Evolutionary conservation across 345 rosid genomes (phyloP), one percentile per base, ranked within the genome.

Genomic region (Bruguiera sexangula): DNA sequence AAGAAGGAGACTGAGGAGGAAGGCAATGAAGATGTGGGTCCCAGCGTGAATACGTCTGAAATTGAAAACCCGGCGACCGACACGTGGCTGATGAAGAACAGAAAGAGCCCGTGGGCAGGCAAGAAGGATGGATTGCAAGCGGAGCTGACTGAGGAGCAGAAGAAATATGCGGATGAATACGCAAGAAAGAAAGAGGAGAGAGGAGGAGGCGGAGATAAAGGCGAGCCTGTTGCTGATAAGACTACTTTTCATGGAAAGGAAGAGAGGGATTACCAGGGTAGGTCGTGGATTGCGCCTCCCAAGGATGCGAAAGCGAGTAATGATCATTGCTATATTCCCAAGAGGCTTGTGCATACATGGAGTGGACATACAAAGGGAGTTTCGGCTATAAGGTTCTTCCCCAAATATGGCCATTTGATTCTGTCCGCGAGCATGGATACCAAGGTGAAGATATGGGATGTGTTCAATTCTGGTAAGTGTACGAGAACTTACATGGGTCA

Each of bases 401-500:
- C 99, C 58, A 92, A 90, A 72, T 69, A 83, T n/a, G 98, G 99
- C 10, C 99, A 95, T 83, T 90, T 95, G 76, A 89, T 95, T 75
- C 98, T 95, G 64, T 95, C 99, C 16, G 99, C 96, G 11, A 97
- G 98, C 69, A 90, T 90, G 98, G 99, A 95, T 75, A 77, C 84
- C 3, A 95, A 95, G 77, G 98, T 95, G 73, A 95, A 92, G 94
- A 95, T 95, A 55, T 95, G 99, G 99, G 99, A 95, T 81, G 99
- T 95, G 72, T 86, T 85, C 59, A 92, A 95, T 80, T 92, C 96
- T 3, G 96, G 99, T 31, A 90, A 95, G 80, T 95, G 99, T 77
- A 95, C 88, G 98, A 86, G 96, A 80, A 94, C 98, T 71, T 94
- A 89, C 76, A 95, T 92, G 99, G 98, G 99, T 51, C 99, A 95